Conservation (phyloP, 257 asterid genomes). For the Salvia hispanica region DNA sequence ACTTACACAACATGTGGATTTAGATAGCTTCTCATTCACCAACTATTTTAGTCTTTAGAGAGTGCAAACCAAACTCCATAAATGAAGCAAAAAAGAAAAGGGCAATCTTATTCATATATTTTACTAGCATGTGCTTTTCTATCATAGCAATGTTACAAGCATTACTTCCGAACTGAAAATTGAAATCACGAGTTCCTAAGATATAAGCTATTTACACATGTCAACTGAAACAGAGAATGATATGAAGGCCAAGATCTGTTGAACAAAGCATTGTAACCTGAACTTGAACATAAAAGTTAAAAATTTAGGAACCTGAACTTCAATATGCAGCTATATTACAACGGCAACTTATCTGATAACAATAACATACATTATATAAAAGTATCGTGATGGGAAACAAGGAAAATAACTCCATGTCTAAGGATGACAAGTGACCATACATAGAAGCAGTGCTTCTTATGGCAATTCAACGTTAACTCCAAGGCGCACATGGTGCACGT, state of each 20-base stretch:
- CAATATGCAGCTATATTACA: background rate
- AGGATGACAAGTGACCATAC: background rate
- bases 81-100: background rate
- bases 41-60: slow-evolving; percentile 78
- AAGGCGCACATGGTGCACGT: background rate
- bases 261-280: no score
- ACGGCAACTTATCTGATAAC: no score
- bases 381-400: no score
- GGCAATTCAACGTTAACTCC: background rate
- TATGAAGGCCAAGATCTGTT: no score
- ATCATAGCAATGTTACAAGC: background rate
- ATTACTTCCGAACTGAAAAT: background rate
- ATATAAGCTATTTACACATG: background rate
- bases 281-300: background rate
- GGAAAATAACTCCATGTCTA: background rate
- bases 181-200: background rate
- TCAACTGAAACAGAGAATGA: slow-evolving; percentile 12
- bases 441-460: background rate
- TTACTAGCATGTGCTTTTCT: background rate
- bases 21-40: slow-evolving; percentile 74
- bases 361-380: no score
- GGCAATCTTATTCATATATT: background rate
- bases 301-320: slow-evolving; percentile 4
- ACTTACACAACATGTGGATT: slow-evolving; percentile 76
- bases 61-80: slow-evolving; percentile 78